phyloP scores from a whole-genome alignment of 768 basidiomycete genomes.

The Galerina sulciceps region DNA sequence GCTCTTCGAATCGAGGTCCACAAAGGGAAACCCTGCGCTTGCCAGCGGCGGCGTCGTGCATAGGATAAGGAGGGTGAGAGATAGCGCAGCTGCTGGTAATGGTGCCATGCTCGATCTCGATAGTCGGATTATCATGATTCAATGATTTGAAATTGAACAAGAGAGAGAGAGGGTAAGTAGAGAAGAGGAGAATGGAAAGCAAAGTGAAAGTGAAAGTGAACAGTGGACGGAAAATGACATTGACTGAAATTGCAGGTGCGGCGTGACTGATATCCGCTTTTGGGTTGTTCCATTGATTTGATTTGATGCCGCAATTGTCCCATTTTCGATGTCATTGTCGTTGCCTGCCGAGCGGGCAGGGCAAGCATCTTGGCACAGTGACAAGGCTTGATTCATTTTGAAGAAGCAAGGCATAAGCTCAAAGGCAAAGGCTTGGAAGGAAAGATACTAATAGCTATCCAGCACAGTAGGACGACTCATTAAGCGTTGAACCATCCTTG shows the following conservation, averaged over 20 bases:
- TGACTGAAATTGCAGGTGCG: not conserved
- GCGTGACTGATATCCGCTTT: constrained; percentile 16
- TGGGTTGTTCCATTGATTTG: not conserved
- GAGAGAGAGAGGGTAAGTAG: not conserved
- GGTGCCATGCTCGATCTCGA: constrained; percentile 12
- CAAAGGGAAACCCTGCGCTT: constrained; percentile 14
- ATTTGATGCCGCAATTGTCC: no score
- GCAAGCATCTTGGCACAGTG: no score
- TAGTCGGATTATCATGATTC: not conserved
- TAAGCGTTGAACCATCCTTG: no score
- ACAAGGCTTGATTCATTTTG: no score
- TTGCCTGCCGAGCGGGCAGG: no score
- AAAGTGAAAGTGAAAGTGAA: not conserved
- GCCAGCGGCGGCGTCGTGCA: constrained; percentile 19
- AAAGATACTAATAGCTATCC: no score
- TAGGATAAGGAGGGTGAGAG: constrained; percentile 24
- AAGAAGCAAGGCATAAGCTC: no score
- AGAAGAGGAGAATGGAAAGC: constrained; percentile 5
- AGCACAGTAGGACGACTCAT: no score
- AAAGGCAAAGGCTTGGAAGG: no score
- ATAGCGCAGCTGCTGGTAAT: constrained; percentile 17
- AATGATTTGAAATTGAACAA: not conserved
- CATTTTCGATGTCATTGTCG: not conserved
- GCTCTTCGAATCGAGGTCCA: constrained; percentile 12
- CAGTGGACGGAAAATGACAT: not conserved